A percentile compares a stretch with the other conserved stretches of the same genome.
Evolutionary conservation across 305 asterid species (phyloP).

Genomic region (Nicotiana rustica): DNA sequence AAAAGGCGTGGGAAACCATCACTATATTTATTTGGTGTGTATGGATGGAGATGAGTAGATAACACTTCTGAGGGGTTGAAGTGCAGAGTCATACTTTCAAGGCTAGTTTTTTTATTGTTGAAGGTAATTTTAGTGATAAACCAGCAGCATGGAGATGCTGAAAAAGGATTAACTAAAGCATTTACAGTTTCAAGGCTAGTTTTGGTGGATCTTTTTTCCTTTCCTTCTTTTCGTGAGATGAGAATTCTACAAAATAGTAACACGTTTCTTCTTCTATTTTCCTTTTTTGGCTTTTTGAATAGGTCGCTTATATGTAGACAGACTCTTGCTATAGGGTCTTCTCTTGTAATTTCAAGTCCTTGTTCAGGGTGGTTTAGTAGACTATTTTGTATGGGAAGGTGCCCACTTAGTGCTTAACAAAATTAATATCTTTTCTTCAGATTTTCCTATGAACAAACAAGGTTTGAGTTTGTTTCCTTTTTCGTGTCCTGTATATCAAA

Average conservation of each 20-base stretch:
- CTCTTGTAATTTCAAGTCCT: neutral
- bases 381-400: neutral
- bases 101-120: neutral
- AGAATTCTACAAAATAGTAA: neutral
- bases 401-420: neutral
- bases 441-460: slow-evolving; percentile 1
- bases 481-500: neutral
- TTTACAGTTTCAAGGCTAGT: neutral
- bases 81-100: neutral
- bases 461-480: neutral
- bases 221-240: neutral
- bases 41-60: neutral
- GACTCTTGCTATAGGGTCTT: neutral
- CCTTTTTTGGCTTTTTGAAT: neutral
- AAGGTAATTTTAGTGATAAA: no score
- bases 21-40: neutral
- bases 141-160: no score
- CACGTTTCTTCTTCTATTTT: neutral
- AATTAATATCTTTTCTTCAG: neutral
- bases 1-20: neutral
- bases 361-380: slow-evolving; percentile 2
- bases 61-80: neutral
- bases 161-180: no score
- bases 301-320: neutral
- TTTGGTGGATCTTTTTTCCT: neutral